Evolutionary conservation across 331 rosid genomes (phyloP), one percentile per base, ranked within the genome.

Genomic region (Phaseolus coccineus): DNA sequence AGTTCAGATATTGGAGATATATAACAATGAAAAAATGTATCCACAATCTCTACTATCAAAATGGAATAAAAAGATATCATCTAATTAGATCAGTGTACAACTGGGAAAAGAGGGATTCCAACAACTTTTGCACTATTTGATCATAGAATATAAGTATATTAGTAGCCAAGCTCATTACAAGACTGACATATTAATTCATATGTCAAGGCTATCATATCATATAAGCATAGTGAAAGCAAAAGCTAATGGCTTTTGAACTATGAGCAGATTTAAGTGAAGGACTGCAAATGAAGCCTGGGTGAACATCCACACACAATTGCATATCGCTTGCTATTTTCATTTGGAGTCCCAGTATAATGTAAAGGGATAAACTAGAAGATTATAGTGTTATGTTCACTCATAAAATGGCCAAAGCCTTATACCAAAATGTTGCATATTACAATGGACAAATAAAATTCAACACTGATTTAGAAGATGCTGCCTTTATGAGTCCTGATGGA

Each of bases 201-300:
- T 64, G 73, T 35, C 64, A 56, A 37, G 65, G 62, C 39, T 30
- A 40, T 68, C 19, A 6, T 27, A 27, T 66, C 76, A 46, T 67
- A 57, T 67, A 67, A 74, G 14, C 71, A 67, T 12, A 47, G 59
- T 77, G 76, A 77, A 77, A 53, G 69, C 67, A 67, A 58, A 67
- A 37, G 33, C 73, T 31, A 59, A 33, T 19, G 64, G 15, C 56
- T 6, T 35, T 69, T 33, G 15, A 55, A 27, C 28, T 76, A 33
- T 22, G 52, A 40, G 22, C 53, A 64, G 22, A 64, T 73, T 56
- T 64, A 15, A 74, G 55, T 48, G 22, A 65, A 40, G 22, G 37
- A 40, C 31, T 4, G 39, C 24, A 69, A 8, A 70, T 39, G 44
- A 13, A 69, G 22, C 42, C 72, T 8, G 53, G 53, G 52, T 76